phyloP scores from a whole-genome alignment of 2,329 filamentous ascomycete genomes.

The Beauveria brongniartii region DNA sequence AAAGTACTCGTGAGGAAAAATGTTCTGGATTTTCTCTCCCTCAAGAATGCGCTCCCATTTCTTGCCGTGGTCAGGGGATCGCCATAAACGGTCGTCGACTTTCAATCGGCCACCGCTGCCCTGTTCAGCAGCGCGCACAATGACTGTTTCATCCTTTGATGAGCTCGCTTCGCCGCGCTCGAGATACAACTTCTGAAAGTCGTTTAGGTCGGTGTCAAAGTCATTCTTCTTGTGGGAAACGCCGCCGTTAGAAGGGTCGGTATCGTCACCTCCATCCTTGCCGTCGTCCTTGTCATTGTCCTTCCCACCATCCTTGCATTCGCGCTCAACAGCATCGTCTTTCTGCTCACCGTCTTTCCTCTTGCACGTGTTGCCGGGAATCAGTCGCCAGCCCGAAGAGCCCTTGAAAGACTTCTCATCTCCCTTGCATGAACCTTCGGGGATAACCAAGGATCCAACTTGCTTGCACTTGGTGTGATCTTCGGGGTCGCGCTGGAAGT shows the following conservation, averaged over 20 bases:
- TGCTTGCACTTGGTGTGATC: constrained; percentile 63
- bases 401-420: constrained; percentile 68
- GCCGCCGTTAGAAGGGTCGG: constrained; percentile 54
- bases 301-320: constrained; percentile 45
- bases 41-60: constrained; percentile 66
- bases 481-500: constrained; percentile 61
- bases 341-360: constrained; percentile 53
- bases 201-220: constrained; percentile 51
- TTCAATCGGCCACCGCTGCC: constrained; percentile 21
- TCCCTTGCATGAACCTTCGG: constrained; percentile 64
- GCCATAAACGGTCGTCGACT: constrained; percentile 52
- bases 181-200: constrained; percentile 61
- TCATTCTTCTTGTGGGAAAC: constrained; percentile 51
- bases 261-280: neutral
- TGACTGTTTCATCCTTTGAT: constrained; percentile 63
- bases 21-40: constrained; percentile 58
- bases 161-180: constrained; percentile 61
- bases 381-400: constrained; percentile 83
- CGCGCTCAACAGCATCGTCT: constrained; percentile 63
- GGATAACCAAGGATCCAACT: constrained; percentile 53
- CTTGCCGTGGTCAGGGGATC: constrained; percentile 83
- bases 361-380: constrained; percentile 73
- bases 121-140: constrained; percentile 40
- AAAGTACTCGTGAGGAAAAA: constrained; percentile 72
- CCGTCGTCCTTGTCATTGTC: constrained; percentile 55